Percentiles rank a stretch among this genome's conserved stretches.
Evolutionary conservation across 2,329 filamentous ascomycete genomes (phyloP).

Genomic region (Fusarium chlamydosporum): DNA sequence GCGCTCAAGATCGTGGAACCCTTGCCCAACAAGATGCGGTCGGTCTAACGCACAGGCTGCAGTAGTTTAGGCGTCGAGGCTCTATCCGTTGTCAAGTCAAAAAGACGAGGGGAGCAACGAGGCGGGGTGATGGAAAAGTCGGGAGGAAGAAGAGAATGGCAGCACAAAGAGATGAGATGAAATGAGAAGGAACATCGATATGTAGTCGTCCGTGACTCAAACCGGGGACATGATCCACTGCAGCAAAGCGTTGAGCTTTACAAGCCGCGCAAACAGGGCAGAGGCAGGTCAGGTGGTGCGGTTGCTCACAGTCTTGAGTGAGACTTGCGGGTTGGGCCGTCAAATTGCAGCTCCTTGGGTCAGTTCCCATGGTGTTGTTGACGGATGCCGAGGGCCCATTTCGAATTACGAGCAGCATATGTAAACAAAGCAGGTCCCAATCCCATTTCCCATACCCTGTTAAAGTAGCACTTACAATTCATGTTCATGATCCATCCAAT

Average conservation of each 20-base stretch:
- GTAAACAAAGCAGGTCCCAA: slow-evolving; percentile 45
- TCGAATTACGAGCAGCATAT: slow-evolving; percentile 38
- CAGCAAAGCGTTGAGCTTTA: slow-evolving; percentile 36
- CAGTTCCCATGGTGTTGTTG: slow-evolving; percentile 42
- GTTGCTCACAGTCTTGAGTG: slow-evolving; percentile 42
- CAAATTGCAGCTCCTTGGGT: slow-evolving; percentile 30
- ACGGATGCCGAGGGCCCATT: slow-evolving; percentile 38
- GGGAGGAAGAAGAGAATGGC: slow-evolving; percentile 12
- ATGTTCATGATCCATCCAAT: slow-evolving; percentile 26
- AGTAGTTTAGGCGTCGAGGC: slow-evolving; percentile 27
- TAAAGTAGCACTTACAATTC: slow-evolving; percentile 28
- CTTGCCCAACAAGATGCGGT: slow-evolving; percentile 16
- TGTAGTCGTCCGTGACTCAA: slow-evolving; percentile 17
- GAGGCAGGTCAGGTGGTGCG: slow-evolving; percentile 46
- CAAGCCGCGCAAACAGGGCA: slow-evolving; percentile 39
- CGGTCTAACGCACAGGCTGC: slow-evolving; percentile 27
- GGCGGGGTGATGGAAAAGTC: slow-evolving; percentile 18
- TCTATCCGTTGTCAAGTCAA: slow-evolving; percentile 28
- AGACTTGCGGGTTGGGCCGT: slow-evolving; percentile 41
- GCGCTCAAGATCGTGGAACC: slow-evolving; percentile 24
- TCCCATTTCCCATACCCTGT: slow-evolving; percentile 32
- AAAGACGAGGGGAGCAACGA: slow-evolving; percentile 17
- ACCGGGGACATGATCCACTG: slow-evolving; percentile 36
- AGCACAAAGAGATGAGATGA: slow-evolving; percentile 10
- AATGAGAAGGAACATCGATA: slow-evolving; percentile 17